Conservation (phyloP, 176 grass and related monocot genomes). For the Eremochloa ophiuroides region DNA sequence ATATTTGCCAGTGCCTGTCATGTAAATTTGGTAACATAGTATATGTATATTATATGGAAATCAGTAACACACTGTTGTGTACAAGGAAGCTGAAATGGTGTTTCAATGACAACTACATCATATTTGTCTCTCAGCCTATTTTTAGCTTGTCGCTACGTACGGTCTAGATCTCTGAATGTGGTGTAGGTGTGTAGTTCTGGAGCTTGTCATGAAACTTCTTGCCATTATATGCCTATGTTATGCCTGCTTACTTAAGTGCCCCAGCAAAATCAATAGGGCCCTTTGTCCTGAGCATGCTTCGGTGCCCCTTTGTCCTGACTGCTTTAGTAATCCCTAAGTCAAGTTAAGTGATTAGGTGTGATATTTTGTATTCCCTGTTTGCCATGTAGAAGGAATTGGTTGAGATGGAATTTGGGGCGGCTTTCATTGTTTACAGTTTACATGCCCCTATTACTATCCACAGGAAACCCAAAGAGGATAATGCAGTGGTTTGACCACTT, state of each 20-base stretch:
- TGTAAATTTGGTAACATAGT: neutral
- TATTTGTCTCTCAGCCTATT: neutral
- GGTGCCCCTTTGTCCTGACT: neutral
- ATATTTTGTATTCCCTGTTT: neutral
- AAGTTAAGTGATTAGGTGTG: neutral
- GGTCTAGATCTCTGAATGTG: neutral
- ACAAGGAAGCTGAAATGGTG: conserved; percentile 1
- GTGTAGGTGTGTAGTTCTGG: neutral
- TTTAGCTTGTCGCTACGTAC: neutral
- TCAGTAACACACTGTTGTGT: neutral
- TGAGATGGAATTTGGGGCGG: neutral
- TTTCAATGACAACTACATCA: neutral
- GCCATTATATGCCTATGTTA: neutral
- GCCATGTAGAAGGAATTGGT: neutral
- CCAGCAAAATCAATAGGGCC: neutral
- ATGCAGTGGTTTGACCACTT: conserved; percentile 91
- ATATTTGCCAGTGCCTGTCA: neutral
- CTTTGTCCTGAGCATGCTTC: neutral
- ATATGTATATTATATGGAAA: neutral
- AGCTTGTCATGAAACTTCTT: conserved; percentile 6
- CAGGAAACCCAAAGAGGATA: conserved; percentile 61
- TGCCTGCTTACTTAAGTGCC: neutral
- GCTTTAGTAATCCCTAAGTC: neutral
- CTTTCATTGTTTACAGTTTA: conserved; percentile 12
- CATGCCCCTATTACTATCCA: conserved; percentile 7